Base-by-base conservation (phyloP, 306 rosid species). In the Trifolium repens region DNA sequence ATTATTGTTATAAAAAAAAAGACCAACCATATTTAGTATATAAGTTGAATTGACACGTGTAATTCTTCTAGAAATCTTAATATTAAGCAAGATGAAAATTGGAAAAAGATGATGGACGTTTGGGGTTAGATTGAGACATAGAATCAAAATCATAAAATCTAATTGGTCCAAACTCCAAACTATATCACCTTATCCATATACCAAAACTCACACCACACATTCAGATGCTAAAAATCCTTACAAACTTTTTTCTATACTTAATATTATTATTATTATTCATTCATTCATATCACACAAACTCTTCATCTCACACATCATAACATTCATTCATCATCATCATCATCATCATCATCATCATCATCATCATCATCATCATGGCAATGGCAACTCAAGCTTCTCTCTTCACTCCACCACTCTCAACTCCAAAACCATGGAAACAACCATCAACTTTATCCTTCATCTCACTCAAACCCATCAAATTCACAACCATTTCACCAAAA, bases 381-480 rank as follows among this genome's bases (percentile, higher is more conserved):
- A 68, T 68, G 72, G 58, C 72, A 68, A 68, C 72, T 8, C 72
- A 68, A 68, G 72, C 72, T 22, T 46, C 58, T 15, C 72, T 68
- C 26, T 68, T 68, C 72, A 68, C 72, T 4, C 72, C 72, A 7
- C 72, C 72, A 24, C 58, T 68, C 42, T 68, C 72, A 26, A 32
- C 14, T 7, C 58, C 72, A 5, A 68, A 68, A 68, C 39, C 58
- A 68, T 68, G 58, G 42, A 68, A 67, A 22, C 72, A 68, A 68
- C 58, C 37, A 46, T 68, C 72, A 13, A 52, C 82, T 72, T 4
- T 91, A 66, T 73, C 89, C 77, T 90, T 90, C 85, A n/a, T 69
- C 69, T 62, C 16, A 74, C 75, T 83, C 30, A 91, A 87, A 80
- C 77, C 93, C 63, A 70, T 82, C 67, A 85, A 79, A 42, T 61